Evolutionary conservation across 2,329 filamentous ascomycete species (phyloP), one percentile per base, ranked within the genome.

Genomic region (Tolypocladium paradoxum): DNA sequence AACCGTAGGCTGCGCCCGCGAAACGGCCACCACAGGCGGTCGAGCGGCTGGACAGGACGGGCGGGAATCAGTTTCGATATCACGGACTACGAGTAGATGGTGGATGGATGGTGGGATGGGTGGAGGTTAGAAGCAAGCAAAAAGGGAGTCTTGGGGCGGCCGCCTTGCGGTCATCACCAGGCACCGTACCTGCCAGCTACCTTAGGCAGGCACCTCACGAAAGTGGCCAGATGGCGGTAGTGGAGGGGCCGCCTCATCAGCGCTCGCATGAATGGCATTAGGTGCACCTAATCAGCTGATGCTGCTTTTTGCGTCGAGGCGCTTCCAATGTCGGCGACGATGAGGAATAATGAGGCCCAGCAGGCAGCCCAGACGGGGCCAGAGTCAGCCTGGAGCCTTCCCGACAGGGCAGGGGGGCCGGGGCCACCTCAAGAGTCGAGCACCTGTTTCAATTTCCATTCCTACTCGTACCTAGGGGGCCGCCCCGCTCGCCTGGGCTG

Each of bases 391-490:
- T 43, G 38, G 38, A 43, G 38, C 22, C 20, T 46, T 29, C 40
- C 27, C 27, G 18, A 31, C 43, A 31, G 43, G 27, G 4, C 27
- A 46, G 43, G 43, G 43, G 27, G n/a, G 49, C 33, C 43, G 24
- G 48, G 18, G 48, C 24, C 48, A n/a, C 31, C 47, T 49, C 31
- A 27, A 34, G 29, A 24, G 33, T 49, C 48, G 27, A 50, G 53
- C 52, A 51, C 38, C 55, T 59, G 57, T 60, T 60, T 59, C 58
- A 59, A 60, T 59, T 58, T 56, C 56, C 56, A 37, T 47, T 54
- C 43, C 18, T 24, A 45, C n/a, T n/a, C n/a, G n/a, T n/a, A n/a
- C n/a, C n/a, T n/a, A 49, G 55, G 40, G 48, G 48, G 52, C 36
- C 36, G 51, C 57, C 58, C 51, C 58, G 49, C 56, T 45, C 40